A percentile compares a stretch with the other conserved stretches of the same genome.
Evolutionary conservation across 441 rosid species (phyloP).

Genomic region (California macrophylla): DNA sequence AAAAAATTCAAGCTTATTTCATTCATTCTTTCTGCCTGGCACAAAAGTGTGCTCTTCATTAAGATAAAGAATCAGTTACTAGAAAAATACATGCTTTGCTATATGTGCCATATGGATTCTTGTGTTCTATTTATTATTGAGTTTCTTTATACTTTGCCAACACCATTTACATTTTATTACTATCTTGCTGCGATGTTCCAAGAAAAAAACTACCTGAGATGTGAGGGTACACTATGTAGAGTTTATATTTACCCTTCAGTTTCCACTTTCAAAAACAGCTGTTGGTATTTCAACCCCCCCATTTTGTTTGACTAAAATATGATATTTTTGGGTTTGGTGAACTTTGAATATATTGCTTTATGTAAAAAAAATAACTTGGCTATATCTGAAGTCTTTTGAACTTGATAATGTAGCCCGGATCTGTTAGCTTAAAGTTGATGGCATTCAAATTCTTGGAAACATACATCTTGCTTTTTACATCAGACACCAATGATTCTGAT

Average conservation of each 20-base stretch:
- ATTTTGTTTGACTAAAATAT: neutral
- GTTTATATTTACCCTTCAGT: conserved; percentile 1
- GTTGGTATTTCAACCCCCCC: neutral
- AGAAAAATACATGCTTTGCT: neutral
- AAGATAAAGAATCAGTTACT: neutral
- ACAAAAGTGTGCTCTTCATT: neutral
- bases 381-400: conserved; percentile 21
- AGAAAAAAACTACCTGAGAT: neutral
- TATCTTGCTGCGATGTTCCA: neutral
- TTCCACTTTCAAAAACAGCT: neutral
- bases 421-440: conserved; percentile 61
- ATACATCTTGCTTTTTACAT: conserved; percentile 62
- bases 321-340: neutral
- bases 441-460: conserved; percentile 90
- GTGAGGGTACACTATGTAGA: neutral
- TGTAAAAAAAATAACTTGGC: conserved; percentile 8
- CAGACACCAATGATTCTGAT: conserved; percentile 57
- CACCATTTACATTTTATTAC: neutral
- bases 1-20: neutral
- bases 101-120: neutral
- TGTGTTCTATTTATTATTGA: neutral
- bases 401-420: conserved; percentile 61
- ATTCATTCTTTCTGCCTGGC: neutral
- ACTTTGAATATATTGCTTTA: neutral
- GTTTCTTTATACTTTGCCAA: neutral